Percentiles rank a stretch among this genome's conserved stretches.
Conservation (phyloP, 2,329 filamentous ascomycete species). For the Epichloe hybrida region DNA sequence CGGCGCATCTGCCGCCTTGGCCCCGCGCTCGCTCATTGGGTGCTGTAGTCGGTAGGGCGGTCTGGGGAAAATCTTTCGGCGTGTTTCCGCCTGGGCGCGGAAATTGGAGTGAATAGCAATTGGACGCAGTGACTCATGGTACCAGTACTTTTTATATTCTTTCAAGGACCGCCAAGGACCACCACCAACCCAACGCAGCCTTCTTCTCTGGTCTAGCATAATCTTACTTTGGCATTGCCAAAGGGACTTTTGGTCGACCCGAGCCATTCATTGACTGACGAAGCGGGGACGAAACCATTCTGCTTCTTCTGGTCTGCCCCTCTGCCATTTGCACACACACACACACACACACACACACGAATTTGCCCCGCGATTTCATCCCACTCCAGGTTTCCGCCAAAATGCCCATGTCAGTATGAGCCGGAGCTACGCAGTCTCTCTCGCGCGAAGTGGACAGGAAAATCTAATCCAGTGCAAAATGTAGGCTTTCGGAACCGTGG, state of each 20-base stretch:
- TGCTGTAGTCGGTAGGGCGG: neutral
- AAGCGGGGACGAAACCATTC: too few relatives aligned
- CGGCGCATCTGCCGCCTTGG: too few relatives aligned
- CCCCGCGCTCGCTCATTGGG: too few relatives aligned
- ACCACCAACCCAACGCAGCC: too few relatives aligned
- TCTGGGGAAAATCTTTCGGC: neutral
- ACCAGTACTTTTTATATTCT: neutral
- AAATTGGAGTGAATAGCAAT: neutral
- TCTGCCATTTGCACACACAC: neutral
- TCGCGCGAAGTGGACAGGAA: too few relatives aligned
- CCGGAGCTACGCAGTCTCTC: too few relatives aligned
- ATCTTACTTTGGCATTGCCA: too few relatives aligned
- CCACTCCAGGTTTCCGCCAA: slow-evolving; percentile 1
- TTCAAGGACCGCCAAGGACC: too few relatives aligned
- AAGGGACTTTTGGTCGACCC: too few relatives aligned
- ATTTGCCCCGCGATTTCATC: neutral
- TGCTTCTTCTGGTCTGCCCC: neutral
- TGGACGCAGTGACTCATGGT: neutral
- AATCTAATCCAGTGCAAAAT: neutral
- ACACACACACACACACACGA: neutral
- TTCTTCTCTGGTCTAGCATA: too few relatives aligned
- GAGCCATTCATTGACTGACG: too few relatives aligned
- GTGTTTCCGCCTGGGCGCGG: too few relatives aligned
- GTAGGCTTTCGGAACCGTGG: slow-evolving; percentile 60
- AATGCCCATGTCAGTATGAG: slow-evolving; percentile 8